These are phyloP conservation scores for Chlorella sp. DNA, from an alignment of 139 green algal species.

Conservation along the genomic window DNA sequence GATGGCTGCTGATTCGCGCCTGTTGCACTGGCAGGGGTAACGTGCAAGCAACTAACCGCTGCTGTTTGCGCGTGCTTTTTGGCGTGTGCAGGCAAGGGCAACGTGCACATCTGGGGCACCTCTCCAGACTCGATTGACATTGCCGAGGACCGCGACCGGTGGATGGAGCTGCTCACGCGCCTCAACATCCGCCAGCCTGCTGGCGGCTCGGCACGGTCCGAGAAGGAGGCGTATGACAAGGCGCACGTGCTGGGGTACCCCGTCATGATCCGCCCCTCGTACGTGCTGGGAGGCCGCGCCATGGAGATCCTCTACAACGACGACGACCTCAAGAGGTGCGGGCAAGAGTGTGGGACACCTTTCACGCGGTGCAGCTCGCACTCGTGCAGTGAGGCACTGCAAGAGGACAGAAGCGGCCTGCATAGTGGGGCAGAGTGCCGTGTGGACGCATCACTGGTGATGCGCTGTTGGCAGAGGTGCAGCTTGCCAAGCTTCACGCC, in stretches of 20 bases:
- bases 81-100: slow-evolving; percentile 71
- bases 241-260: slow-evolving; percentile 88
- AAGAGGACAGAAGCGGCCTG: no score
- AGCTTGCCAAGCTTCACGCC: no score
- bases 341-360: no score
- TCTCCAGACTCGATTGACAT: slow-evolving; percentile 91
- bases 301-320: slow-evolving; percentile 98
- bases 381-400: no score
- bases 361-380: no score
- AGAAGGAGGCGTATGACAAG: slow-evolving; percentile 70
- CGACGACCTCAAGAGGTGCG: slow-evolving; percentile 71
- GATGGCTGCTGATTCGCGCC: no score
- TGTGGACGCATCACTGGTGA: no score
- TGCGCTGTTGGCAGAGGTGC: no score
- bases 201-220: slow-evolving; percentile 30
- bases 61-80: no score
- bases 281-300: slow-evolving; percentile 93
- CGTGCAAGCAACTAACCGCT: no score
- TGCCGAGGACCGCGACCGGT: slow-evolving; percentile 93
- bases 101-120: slow-evolving; percentile 94
- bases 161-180: slow-evolving; percentile 69
- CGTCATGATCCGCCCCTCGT: slow-evolving; percentile 96
- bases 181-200: slow-evolving; percentile 89
- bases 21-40: no score
- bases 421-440: no score